A percentile compares a stretch with the other conserved stretches of the same genome.
Conservation (phyloP, 441 rosid genomes). For the Jatropha podagrica region DNA sequence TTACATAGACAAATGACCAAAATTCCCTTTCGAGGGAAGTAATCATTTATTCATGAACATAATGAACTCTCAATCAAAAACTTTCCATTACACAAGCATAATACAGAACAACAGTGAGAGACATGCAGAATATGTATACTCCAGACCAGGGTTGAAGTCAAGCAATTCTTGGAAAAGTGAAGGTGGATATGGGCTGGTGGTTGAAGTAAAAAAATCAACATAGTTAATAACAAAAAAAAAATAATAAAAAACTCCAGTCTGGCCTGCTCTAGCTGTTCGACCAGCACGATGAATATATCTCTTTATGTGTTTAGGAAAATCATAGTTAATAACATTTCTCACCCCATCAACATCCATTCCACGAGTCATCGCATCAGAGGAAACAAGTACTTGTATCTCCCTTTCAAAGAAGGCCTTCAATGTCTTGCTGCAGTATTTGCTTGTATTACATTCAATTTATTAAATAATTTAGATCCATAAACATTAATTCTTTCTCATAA, state of each 20-base stretch:
- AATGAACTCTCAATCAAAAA: not conserved
- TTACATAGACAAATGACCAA: too few species aligned
- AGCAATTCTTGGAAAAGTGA: not conserved
- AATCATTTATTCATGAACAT: not conserved
- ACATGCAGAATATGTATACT: not conserved
- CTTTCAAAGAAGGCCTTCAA: slow-evolving; percentile 79
- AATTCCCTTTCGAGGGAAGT: not conserved
- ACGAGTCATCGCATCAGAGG: slow-evolving; percentile 94
- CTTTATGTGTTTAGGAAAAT: slow-evolving; percentile 76
- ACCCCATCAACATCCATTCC: slow-evolving; percentile 98
- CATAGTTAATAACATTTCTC: slow-evolving; percentile 82
- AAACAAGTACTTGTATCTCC: slow-evolving; percentile 81
- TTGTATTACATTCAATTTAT: slow-evolving; percentile 15
- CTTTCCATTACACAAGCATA: not conserved
- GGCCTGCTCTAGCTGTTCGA: slow-evolving; percentile 96
- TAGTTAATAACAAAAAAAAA: too few species aligned
- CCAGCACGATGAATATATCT: slow-evolving; percentile 96
- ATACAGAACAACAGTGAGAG: not conserved
- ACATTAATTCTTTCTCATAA: not conserved
- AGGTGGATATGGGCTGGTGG: too few species aligned
- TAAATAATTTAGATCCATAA: slow-evolving; percentile 8
- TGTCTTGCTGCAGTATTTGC: slow-evolving; percentile 66
- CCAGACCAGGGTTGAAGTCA: not conserved
- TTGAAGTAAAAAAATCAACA: too few species aligned
- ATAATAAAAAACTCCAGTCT: too few species aligned